Evolutionary conservation across 805 yeast species (phyloP), one percentile per base, ranked within the genome.

Genomic region (Hanseniaspora vineae): DNA sequence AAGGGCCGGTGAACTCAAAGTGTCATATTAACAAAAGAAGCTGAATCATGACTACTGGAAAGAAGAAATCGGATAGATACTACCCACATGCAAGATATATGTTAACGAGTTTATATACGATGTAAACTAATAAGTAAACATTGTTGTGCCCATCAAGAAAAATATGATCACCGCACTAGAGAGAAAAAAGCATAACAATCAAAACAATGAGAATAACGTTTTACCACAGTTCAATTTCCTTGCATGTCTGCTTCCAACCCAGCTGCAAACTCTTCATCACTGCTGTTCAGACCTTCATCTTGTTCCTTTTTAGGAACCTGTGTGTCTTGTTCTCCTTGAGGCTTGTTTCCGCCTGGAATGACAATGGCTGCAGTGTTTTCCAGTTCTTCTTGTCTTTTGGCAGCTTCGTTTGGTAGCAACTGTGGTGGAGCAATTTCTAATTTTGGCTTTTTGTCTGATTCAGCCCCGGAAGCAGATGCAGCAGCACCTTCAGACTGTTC

Each of bases 201-300:
- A 23, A 23, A 23, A 23, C 29, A 23, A 8, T 5, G 8, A 23
- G 4, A 4, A 23, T 5, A 8, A 5, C 29, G 4, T 23, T 23
- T 23, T 23, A 23, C 4, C 4, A 23, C 8, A 8, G 29, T 8
- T 40, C 20, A 19, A 12, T 40, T 40, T 9, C 15, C 32, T 23
- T 56, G 55, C 60, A 62, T 59, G 42, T 61, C 66, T 12, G 62
- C 62, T 42, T 63, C 66, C 19, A 63, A 51, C 40, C 60, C 59
- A 42, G 60, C 59, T 6, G 61, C 66, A 46, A 61, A 61, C 20
- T 61, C 66, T 44, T 60, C 66, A 39, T 62, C 67, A 48, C 66
- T 61, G 32, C 64, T 55, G 43, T 56, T 51, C n/a, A 52, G 54
- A 20, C 43, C 51, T 32, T 51, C 54, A 15, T 39, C 49, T 46